Evolutionary conservation across 1,284 basidiomycete genomes (phyloP), one percentile per base, ranked within the genome.

Genomic region (Ceratobasidium sp.): DNA sequence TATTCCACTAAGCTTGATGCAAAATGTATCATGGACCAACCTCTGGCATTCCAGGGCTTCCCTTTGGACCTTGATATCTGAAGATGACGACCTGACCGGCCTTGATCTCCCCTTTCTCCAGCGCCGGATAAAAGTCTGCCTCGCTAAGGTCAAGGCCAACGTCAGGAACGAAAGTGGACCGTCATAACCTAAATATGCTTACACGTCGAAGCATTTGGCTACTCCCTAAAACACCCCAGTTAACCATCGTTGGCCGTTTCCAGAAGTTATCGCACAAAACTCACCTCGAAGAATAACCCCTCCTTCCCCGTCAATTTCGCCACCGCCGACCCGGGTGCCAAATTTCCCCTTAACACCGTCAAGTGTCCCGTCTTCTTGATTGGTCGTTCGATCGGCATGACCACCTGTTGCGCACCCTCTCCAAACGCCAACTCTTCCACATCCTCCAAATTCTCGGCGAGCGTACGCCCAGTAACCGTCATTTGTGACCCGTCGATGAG

Each of bases 261-360:
- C 16, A 67, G 69, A 12, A 20, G 18, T 14, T 30, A 78, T 59
- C 59, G 12, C 2, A 8, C 60, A 60, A n/a, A 57, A 52, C 87
- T 79, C 70, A 93, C 94, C 87, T 94, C 92, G 83, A 99, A 99
- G 52, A 87, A 88, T 66, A 93, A 85, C 3, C 97, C 97, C 86
- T 99, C 97, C 85, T 98, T 98, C 30, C 97, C 97, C 12, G 97
- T 99, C 80, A 99, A 88, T 86, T 99, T 99, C 69, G 96, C 95
- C 14, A 99, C 97, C 50, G 96, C 95, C 6, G 94, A 93, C 57
- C 91, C 96, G 3, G 97, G 97, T 1, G 95, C 94, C 65, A 99
- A 88, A 84, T 94, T 97, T 33, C 97, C 97, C 75, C 92, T 90
- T 81, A 99, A 87, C 83, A 99, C 98, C 35, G 93, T 94, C 81